Evolutionary conservation across 805 yeast genomes (phyloP).

Genomic region (Scheffersomyces spartinae): DNA sequence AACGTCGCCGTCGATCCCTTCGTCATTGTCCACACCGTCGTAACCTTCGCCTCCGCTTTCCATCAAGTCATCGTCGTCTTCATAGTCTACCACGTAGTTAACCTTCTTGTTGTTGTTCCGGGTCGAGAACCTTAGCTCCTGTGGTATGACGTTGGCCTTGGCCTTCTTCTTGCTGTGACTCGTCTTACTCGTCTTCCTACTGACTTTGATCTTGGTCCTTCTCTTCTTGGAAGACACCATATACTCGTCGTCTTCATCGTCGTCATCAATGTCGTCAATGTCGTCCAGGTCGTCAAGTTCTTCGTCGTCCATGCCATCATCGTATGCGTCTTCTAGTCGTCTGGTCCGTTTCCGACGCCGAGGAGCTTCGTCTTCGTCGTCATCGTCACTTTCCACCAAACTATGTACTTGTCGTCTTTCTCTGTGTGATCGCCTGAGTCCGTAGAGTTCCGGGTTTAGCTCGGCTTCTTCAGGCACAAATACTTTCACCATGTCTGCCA

Average conservation of each 20-base stretch:
- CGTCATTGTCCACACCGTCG: slow-evolving; percentile 2
- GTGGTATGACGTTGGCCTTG: slow-evolving; percentile 10
- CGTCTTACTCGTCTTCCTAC: slow-evolving; percentile 1
- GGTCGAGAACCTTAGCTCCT: slow-evolving; percentile 67
- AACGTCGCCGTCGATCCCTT: slow-evolving; percentile 11
- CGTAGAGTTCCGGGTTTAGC: slow-evolving; percentile 72
- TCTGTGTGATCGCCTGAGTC: slow-evolving; percentile 66
- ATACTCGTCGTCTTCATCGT: slow-evolving; percentile 9
- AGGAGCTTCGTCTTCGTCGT: slow-evolving; percentile 19
- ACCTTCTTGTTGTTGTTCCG: slow-evolving; percentile 55
- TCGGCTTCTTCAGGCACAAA: slow-evolving; percentile 41
- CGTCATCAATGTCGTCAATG: slow-evolving; percentile 7
- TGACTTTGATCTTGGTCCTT: slow-evolving; percentile 1
- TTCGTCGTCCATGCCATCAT: slow-evolving; percentile 6
- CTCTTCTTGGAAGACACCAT: slow-evolving; percentile 1
- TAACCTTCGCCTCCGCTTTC: slow-evolving; percentile 28
- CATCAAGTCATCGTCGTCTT: slow-evolving; percentile 45
- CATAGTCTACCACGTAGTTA: slow-evolving; percentile 66
- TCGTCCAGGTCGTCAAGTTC: slow-evolving; percentile 10
- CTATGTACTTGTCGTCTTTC: slow-evolving; percentile 31
- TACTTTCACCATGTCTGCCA: slow-evolving; percentile 15
- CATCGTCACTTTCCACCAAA: slow-evolving; percentile 23
- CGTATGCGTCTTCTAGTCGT: slow-evolving; percentile 5
- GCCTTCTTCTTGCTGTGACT: slow-evolving; percentile 8
- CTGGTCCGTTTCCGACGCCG: slow-evolving; percentile 6